phyloP scores from a whole-genome alignment of 805 yeast species.

The Cyberlindnera lachancei region DNA sequence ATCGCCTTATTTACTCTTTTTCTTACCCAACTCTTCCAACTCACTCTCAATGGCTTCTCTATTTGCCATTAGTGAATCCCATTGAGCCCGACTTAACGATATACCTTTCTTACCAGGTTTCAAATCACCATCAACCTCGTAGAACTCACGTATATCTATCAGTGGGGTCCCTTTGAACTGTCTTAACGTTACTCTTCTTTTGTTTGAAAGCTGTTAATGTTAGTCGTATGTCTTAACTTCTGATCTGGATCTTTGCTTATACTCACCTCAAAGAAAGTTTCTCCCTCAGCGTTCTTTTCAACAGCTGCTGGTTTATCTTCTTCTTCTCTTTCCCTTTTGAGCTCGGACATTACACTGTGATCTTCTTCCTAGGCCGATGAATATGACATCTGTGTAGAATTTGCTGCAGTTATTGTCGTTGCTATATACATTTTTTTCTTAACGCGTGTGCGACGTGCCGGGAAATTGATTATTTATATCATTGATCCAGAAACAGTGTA shows the following conservation, averaged over 20 bases:
- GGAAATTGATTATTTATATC: no score
- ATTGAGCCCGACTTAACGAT: constrained; percentile 48
- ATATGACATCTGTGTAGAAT: no score
- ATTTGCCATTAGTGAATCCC: constrained; percentile 41
- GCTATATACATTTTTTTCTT: no score
- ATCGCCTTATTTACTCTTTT: no score
- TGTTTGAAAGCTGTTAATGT: constrained; percentile 38
- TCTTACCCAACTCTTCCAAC: constrained; percentile 28
- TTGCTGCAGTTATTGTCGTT: no score
- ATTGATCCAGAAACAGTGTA: no score
- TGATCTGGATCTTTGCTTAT: no score
- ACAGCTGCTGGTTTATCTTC: not conserved
- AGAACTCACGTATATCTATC: constrained; percentile 82
- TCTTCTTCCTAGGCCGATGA: no score
- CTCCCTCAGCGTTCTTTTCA: constrained; percentile 5
- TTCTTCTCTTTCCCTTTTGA: constrained; percentile 1
- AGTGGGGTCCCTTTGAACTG: constrained; percentile 58
- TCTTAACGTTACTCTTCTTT: constrained; percentile 67
- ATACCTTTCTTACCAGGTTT: constrained; percentile 81
- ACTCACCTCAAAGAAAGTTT: constrained; percentile 11
- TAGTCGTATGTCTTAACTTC: constrained; percentile 1
- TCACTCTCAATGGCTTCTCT: constrained; percentile 45
- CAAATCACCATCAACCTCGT: constrained; percentile 52
- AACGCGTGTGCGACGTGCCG: no score
- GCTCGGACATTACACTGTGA: not conserved